Evolutionary conservation across 495 filamentous ascomycete species (phyloP), one percentile per base, ranked within the genome.

Genomic region (Astrocystis sublimbata): DNA sequence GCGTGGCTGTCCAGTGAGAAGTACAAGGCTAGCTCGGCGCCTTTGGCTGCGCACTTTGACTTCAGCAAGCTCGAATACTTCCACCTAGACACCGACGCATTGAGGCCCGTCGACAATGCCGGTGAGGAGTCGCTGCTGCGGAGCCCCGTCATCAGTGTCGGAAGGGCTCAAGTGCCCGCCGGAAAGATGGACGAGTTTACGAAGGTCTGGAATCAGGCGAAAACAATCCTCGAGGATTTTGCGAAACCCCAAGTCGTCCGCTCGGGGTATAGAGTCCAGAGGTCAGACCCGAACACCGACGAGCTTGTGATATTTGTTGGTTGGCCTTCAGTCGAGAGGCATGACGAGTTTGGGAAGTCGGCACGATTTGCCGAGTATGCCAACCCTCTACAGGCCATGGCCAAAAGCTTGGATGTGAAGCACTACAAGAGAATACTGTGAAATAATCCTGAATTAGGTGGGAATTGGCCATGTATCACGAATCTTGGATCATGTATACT

Each of bases 271-370:
- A 72, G 81, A 35, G 73, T 82, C 30, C 83, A 83, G 64, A 77
- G 75, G 31, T 72, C 75, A 35, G 66, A 67, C 5, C 63, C 66
- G 1, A 71, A 65, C 4, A 68, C 74, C 17, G 80, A 83, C 35
- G 83, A 87, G 51, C 81, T 78, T 59, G 76, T 84, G 0, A 42
- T 86, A 0, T 76, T 84, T n/a, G 76, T 64, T 43, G 80, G 83
- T 4, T 85, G 81, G 81, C 68, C 76, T 26, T 68, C 66, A 17
- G 73, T 79, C 4, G 78, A 84, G 61, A 72, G 76, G 55, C 79
- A 84, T 56, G 50, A 43, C 30, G 75, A 62, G 4, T 83, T 83
- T 61, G 72, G 66, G 19, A 68, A 75, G 53, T 68, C 74, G 4
- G 65, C 71, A 17, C 74, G 41, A 6, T 78, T 77, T 24, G 61